Evolutionary conservation across 306 rosid genomes (phyloP), one percentile per base, ranked within the genome.

Genomic region (Prunus dulcis): DNA sequence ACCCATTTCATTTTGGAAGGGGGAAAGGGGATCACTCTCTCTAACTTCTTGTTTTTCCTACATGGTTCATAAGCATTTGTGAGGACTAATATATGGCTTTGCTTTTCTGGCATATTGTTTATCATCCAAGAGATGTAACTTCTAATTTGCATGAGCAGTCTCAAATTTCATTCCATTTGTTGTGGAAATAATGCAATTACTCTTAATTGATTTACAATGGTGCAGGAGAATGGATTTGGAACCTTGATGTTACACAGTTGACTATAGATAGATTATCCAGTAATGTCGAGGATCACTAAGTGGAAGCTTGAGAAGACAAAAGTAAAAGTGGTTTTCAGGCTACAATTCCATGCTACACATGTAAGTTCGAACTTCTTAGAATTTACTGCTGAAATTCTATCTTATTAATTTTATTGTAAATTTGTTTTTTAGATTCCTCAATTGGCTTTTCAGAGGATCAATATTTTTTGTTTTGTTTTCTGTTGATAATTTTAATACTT

Each of bases 301-400:
- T 96, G 99, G 98, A 92, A 91, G 91, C 82, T 85, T 76, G 99
- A 96, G 93, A 91, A 96, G 88, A 91, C 99, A 32, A 96, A 93
- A 91, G 98, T 96, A 15, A 96, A 96, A 84, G 99, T 96, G 81
- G 99, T 96, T 83, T 96, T 96, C 85, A 87, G 98, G 81, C 91
- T 96, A 70, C 99, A 96, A 71, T 96, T 96, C 77, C 89, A 92
- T 76, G 98, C 99, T 63, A 92, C 99, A 30, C 98, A 96, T 88
- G 99, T 96, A 89, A 91, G 98, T 87, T 28, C 12, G 41, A 41
- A 52, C 45, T 38, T 20, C 17, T 17, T 20, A 25, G 45, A 66
- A 51, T 61, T 73, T 61, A 8, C 32, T 47, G 49, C 28, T 27
- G 77, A 61, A 25, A 45, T 17, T 60, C 27, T 15, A 27, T 34